A percentile compares a stretch with the other conserved stretches of the same genome.
Evolutionary conservation across 495 filamentous ascomycete genomes (phyloP).

Genomic region (Cladorrhinum samala): DNA sequence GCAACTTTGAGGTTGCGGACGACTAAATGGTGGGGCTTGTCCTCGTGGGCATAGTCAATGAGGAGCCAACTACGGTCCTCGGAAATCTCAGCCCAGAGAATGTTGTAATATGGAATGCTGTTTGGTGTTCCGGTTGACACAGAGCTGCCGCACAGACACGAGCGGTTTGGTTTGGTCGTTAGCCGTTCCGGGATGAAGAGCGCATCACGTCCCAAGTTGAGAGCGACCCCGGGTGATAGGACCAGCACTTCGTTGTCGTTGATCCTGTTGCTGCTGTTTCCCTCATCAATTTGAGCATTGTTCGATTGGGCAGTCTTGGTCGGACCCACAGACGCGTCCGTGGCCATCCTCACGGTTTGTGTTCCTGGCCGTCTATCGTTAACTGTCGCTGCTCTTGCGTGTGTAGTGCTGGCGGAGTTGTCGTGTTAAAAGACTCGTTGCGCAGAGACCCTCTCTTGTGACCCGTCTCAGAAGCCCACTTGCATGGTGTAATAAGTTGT

Average conservation of each 20-base stretch:
- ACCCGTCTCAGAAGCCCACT: no score
- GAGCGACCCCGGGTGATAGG: slow-evolving; percentile 21
- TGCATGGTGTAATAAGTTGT: no score
- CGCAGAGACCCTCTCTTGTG: no score
- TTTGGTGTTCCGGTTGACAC: slow-evolving; percentile 5
- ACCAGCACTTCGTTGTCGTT: slow-evolving; percentile 12
- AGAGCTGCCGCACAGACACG: slow-evolving; percentile 11
- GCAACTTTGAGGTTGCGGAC: slow-evolving; percentile 21
- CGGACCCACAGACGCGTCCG: slow-evolving; percentile 3
- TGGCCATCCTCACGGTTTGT: slow-evolving; percentile 5
- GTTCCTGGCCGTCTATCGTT: no score
- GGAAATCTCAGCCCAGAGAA: slow-evolving; percentile 70
- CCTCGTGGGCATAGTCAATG: slow-evolving; percentile 63
- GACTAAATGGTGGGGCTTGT: slow-evolving; percentile 14
- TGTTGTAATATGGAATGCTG: slow-evolving; percentile 68
- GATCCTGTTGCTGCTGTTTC: background rate
- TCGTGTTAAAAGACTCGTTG: no score
- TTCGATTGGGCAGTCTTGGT: background rate
- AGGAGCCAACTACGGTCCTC: slow-evolving; percentile 52
- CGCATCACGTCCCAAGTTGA: slow-evolving; percentile 17
- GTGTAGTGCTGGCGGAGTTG: no score
- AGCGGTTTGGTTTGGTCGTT: slow-evolving; percentile 15
- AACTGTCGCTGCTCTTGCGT: no score
- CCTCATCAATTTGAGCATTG: no score
- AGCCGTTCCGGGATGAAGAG: slow-evolving; percentile 19